These are phyloP conservation scores for Rhizodiscina lignyota DNA, from an alignment of 495 filamentous ascomycete genomes.

Conservation along the genomic window DNA sequence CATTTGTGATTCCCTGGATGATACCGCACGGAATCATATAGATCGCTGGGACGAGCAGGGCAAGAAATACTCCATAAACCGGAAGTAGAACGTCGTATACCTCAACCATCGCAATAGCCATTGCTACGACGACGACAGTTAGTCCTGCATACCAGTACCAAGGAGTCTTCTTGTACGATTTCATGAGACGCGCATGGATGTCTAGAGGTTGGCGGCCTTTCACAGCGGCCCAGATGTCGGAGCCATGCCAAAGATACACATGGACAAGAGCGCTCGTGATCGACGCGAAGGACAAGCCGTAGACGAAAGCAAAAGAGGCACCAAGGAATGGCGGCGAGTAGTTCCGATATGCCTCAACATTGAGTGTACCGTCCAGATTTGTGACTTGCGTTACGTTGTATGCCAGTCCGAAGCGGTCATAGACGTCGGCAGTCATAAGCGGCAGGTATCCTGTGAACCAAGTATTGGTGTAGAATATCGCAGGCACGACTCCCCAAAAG, in stretches of 20 bases:
- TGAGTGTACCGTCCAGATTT: conserved; percentile 51
- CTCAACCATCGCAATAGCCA: conserved; percentile 43
- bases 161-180: conserved; percentile 38
- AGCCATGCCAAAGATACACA: conserved; percentile 25
- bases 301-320: conserved; percentile 46
- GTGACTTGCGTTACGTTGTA: conserved; percentile 62
- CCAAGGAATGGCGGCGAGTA: conserved; percentile 57
- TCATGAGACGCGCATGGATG: conserved; percentile 48
- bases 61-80: conserved; percentile 27
- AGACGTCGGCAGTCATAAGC: conserved; percentile 5
- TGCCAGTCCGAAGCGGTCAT: conserved; percentile 54
- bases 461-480: conserved; percentile 9
- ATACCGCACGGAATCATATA: conserved; percentile 15
- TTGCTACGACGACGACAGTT: conserved; percentile 33
- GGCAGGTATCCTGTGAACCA: conserved; percentile 10
- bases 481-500: conserved; percentile 8
- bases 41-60: conserved; percentile 28
- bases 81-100: not conserved
- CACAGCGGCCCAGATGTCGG: no score
- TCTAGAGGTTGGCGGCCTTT: no score
- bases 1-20: conserved; percentile 15
- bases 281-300: conserved; percentile 56
- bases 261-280: conserved; percentile 50
- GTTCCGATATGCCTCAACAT: conserved; percentile 46
- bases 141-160: conserved; percentile 37